These are phyloP conservation scores for Flueggea neowawraea DNA, from an alignment of 441 rosid species.

Conservation along the genomic window DNA sequence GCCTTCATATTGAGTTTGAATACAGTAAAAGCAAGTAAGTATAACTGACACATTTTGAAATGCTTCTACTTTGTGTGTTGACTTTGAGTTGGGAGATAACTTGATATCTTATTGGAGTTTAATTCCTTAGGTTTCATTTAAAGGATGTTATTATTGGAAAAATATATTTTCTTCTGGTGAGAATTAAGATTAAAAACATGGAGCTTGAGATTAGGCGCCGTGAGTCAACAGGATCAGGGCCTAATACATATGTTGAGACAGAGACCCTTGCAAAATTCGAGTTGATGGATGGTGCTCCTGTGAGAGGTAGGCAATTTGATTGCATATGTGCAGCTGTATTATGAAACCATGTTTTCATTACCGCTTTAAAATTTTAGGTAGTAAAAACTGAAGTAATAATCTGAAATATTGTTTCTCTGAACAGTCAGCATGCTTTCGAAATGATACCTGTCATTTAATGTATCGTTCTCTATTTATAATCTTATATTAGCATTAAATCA, in stretches of 20 bases:
- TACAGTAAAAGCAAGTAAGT: conserved; percentile 99
- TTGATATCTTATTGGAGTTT: conserved; percentile 2
- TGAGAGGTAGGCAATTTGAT: conserved; percentile 48
- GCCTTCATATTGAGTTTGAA: conserved; percentile 99
- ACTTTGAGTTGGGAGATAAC: no score
- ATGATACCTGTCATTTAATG: no score
- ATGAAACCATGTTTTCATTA: no score
- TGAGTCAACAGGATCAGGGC: conserved; percentile 95
- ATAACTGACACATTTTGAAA: not conserved
- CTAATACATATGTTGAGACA: conserved; percentile 95
- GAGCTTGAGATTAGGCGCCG: conserved; percentile 98
- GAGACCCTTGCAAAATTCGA: conserved; percentile 97
- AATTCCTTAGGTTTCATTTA: conserved; percentile 73
- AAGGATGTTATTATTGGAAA: conserved; percentile 96
- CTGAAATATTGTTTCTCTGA: no score
- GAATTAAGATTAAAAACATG: conserved; percentile 97
- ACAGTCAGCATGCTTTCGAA: no score
- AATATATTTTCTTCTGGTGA: conserved; percentile 87
- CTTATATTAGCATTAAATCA: no score
- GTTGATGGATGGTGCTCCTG: conserved; percentile 99
- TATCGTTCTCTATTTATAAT: no score
- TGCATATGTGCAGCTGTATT: conserved; percentile 16
- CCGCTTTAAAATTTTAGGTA: not conserved
- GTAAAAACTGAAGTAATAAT: no score
- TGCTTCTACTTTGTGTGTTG: no score